These are phyloP conservation scores for Irpex lacteus DNA, from an alignment of 1,284 basidiomycete genomes.

Conservation along the genomic window DNA sequence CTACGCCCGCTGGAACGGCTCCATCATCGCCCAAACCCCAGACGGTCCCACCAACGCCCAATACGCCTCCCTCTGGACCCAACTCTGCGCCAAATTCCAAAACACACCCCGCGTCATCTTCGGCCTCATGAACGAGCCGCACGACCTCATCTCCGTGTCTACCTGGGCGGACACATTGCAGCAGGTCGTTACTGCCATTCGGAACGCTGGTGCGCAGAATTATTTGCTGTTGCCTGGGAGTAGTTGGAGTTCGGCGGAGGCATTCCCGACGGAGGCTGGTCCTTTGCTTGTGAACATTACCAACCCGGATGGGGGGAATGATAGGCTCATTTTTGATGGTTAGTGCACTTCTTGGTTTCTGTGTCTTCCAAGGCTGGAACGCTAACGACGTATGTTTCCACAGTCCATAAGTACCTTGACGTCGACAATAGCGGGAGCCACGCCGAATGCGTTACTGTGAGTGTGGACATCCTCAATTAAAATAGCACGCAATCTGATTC, in stretches of 20 bases:
- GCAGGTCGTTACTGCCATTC: slow-evolving; percentile 46
- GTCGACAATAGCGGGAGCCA: slow-evolving; percentile 54
- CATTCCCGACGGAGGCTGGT: slow-evolving; percentile 49
- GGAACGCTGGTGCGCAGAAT: slow-evolving; percentile 43
- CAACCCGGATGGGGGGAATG: slow-evolving; percentile 45
- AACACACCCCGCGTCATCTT: slow-evolving; percentile 46
- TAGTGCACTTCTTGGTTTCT: neutral
- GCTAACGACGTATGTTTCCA: too few species aligned
- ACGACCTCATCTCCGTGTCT: slow-evolving; percentile 39
- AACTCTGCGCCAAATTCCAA: slow-evolving; percentile 50
- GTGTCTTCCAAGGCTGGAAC: neutral
- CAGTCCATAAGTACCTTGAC: slow-evolving; percentile 42
- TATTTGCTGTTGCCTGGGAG: slow-evolving; percentile 45
- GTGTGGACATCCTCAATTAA: neutral
- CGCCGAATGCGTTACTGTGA: slow-evolving; percentile 41
- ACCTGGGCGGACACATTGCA: slow-evolving; percentile 46
- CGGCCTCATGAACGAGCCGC: slow-evolving; percentile 51
- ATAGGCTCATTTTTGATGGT: slow-evolving; percentile 56
- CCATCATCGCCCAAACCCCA: slow-evolving; percentile 47
- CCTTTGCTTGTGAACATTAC: slow-evolving; percentile 47
- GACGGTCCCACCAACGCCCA: slow-evolving; percentile 52
- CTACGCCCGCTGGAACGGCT: slow-evolving; percentile 49
- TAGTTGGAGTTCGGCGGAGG: slow-evolving; percentile 40
- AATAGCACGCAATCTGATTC: neutral
- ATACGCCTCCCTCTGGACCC: slow-evolving; percentile 50